Base-by-base conservation (phyloP, 257 asterid genomes). In the Echites panduratus region DNA sequence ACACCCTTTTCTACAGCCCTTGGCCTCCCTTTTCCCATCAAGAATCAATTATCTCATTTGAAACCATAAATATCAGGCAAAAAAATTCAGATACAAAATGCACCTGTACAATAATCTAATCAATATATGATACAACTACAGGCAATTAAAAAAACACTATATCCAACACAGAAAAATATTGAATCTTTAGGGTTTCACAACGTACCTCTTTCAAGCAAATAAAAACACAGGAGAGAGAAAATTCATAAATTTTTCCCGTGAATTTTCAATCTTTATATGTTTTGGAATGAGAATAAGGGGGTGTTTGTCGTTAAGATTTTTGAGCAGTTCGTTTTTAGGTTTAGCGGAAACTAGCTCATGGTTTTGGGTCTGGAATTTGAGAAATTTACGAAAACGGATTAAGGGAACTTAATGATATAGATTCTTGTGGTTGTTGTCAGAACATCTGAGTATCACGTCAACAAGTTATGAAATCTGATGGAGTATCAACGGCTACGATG, bases 1-100 rank as follows among this genome's bases (percentile, higher is more conserved):
- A 79, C 94, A 83, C 90, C 88, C 70, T 85, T 90, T 79, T 87
- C 96, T 76, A 88, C 87, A 73, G 95, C 91, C 76, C 96, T 88
- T 11, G 89, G 85, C 82, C 87, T 91, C 84, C 92, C 96, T 84
- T 90, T 83, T 59, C 97, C 98, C 98, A 90, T 90, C 81, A 81
- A 83, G 72, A 67, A 61, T 48, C 17, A 53, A 69, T 70, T 70
- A 68, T 58, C 45, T 76, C 75, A 70, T 76, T 73, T 40, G 40
- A 70, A 70, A 69, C 69, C 56, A 76, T 75, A 48, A 68, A 68
- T 57, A 56, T 68, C 52, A 52, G 17, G 16, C 26, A 14, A 62
- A 7, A 35, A 64, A 38, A 38, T 38, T 64, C 49, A 17, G 49
- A 64, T 64, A 64, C 48, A 64, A 17, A 32, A 64, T 38, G 40